These are phyloP conservation scores for Kregervanrija pseudodelftensis DNA, from an alignment of 805 yeast genomes.

Conservation along the genomic window DNA sequence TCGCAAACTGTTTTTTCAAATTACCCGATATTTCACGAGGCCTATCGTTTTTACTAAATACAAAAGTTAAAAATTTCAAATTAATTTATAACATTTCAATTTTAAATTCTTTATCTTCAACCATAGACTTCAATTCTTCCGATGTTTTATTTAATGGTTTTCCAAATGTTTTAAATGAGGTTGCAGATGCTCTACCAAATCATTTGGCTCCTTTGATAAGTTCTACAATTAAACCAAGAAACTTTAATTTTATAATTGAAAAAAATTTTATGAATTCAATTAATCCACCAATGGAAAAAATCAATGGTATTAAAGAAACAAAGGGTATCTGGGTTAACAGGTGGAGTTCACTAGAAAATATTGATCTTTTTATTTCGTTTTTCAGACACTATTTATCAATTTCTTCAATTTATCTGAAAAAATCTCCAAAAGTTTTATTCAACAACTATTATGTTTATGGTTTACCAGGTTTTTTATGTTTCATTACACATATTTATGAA, in stretches of 20 bases:
- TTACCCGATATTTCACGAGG: conserved; percentile 52
- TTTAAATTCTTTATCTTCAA: conserved; percentile 11
- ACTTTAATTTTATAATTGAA: conserved; percentile 22
- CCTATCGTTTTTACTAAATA: conserved; percentile 47
- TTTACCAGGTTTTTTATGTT: conserved; percentile 39
- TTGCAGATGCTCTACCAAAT: conserved; percentile 16
- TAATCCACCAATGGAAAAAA: conserved; percentile 31
- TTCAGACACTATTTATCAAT: conserved; percentile 47
- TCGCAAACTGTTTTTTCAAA: conserved; percentile 55
- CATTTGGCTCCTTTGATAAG: conserved; percentile 19
- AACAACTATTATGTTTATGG: conserved; percentile 15
- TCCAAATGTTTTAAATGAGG: conserved; percentile 7
- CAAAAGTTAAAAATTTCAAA: conserved; percentile 41
- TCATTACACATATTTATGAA: conserved; percentile 42
- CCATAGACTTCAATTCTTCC: not conserved
- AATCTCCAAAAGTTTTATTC: conserved; percentile 7
- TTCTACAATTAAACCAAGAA: conserved; percentile 17
- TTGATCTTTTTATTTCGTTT: conserved; percentile 54
- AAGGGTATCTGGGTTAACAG: conserved; percentile 55
- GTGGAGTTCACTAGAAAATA: conserved; percentile 47
- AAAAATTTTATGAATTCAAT: conserved; percentile 29
- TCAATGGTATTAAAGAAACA: conserved; percentile 46
- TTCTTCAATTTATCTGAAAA: conserved; percentile 16
- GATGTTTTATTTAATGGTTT: not conserved
- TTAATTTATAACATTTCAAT: conserved; percentile 17